phyloP scores from a whole-genome alignment of 352 stramenopile genomes.

The Phytopythium vexans region DNA sequence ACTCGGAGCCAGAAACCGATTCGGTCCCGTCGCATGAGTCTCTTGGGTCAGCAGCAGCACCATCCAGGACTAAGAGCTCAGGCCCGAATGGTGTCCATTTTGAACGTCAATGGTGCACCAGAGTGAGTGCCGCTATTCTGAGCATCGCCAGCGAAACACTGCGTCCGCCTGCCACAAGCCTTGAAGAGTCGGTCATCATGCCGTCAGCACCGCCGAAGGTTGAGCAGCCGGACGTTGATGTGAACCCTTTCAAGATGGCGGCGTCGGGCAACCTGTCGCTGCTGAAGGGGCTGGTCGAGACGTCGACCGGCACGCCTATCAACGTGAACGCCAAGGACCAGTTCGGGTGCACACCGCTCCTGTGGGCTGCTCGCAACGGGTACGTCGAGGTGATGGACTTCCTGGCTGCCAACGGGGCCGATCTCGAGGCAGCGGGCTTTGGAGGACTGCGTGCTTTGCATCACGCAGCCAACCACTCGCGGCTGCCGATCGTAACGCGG shows the following conservation, averaged over 20 bases:
- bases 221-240: constrained; percentile 76
- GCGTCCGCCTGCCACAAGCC: too few relatives aligned
- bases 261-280: constrained; percentile 71
- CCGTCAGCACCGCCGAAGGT: constrained; percentile 42
- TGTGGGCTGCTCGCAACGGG: constrained; percentile 83
- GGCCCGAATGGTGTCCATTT: not conserved
- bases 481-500: constrained; percentile 48
- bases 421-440: constrained; percentile 72
- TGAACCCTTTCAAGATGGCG: constrained; percentile 86
- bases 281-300: constrained; percentile 67
- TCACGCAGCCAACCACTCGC: constrained; percentile 82
- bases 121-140: not conserved
- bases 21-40: constrained; percentile 4
- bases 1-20: constrained; percentile 21
- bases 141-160: too few relatives aligned
- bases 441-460: constrained; percentile 79
- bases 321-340: constrained; percentile 82
- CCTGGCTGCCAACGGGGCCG: constrained; percentile 55
- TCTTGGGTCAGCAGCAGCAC: not conserved
- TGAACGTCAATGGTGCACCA: not conserved
- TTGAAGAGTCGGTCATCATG: constrained; percentile 8
- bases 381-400: constrained; percentile 82
- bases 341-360: constrained; percentile 75
- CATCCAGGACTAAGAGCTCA: not conserved
- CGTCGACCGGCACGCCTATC: constrained; percentile 29